A percentile compares a stretch with the other conserved stretches of the same genome.
phyloP scores from a whole-genome alignment of 345 rosid genomes.

The Salix exigua region DNA sequence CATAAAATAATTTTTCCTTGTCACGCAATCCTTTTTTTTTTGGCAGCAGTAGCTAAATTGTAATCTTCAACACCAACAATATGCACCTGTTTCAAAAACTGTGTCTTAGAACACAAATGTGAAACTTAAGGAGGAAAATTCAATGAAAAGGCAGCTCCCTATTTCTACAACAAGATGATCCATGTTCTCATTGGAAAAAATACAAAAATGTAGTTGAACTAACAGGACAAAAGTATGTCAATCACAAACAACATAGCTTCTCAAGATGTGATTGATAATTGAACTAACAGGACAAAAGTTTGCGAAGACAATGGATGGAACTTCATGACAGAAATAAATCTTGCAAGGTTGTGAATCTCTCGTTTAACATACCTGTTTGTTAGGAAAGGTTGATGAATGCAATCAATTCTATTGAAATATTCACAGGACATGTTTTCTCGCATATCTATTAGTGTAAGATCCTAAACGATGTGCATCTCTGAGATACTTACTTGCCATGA shows the following conservation, averaged over 20 bases:
- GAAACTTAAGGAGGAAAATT: background rate
- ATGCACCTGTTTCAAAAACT: conserved; percentile 60
- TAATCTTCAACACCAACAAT: conserved; percentile 98
- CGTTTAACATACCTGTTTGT: conserved; percentile 65
- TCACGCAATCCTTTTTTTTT: conserved; percentile 80
- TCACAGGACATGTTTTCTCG: background rate
- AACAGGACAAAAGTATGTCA: background rate
- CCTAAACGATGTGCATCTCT: background rate
- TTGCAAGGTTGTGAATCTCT: conserved; percentile 82
- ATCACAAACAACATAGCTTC: background rate
- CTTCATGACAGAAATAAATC: conserved; percentile 77
- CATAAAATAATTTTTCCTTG: conserved; percentile 88
- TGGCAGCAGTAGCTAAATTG: conserved; percentile 73
- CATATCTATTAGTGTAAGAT: too few relatives aligned
- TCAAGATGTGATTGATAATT: background rate
- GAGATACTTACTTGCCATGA: conserved; percentile 72
- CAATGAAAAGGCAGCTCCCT: background rate
- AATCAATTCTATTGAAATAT: background rate
- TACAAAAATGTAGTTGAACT: background rate
- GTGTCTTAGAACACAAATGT: conserved; percentile 5
- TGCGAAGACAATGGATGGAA: conserved; percentile 76
- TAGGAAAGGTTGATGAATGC: background rate
- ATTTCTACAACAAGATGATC: background rate
- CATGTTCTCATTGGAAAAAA: background rate
- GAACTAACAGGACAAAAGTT: conserved; percentile 19